Conservation (phyloP, 2,329 filamentous ascomycete genomes). For the Dothideomycetes sp. region DNA sequence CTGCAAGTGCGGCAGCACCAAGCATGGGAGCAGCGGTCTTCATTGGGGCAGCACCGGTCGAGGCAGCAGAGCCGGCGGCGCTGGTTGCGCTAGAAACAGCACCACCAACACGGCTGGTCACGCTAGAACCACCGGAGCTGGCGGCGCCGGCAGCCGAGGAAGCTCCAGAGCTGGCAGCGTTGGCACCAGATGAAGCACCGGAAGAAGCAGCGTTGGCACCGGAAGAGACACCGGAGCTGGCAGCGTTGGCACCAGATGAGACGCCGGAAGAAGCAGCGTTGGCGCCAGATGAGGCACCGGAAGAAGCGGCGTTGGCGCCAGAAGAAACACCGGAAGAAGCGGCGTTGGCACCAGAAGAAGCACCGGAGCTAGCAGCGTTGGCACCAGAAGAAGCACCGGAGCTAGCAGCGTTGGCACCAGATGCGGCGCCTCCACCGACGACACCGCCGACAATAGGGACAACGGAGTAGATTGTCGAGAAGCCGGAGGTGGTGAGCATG, state of each 20-base stretch:
- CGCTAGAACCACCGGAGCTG: slow-evolving; percentile 10
- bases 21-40: slow-evolving; percentile 27
- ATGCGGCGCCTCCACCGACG: slow-evolving; percentile 12
- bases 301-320: slow-evolving; percentile 14
- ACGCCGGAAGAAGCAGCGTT: slow-evolving; percentile 12
- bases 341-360: slow-evolving; percentile 13
- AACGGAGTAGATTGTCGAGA: slow-evolving; percentile 25
- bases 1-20: slow-evolving; percentile 32
- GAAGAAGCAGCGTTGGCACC: slow-evolving; percentile 10
- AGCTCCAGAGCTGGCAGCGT: slow-evolving; percentile 15
- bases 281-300: slow-evolving; percentile 14
- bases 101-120: slow-evolving; percentile 9
- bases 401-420: slow-evolving; percentile 12
- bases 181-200: slow-evolving; percentile 14
- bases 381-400: slow-evolving; percentile 13
- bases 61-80: slow-evolving; percentile 5
- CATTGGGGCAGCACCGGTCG: slow-evolving; percentile 20
- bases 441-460: slow-evolving; percentile 14
- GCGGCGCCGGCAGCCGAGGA: slow-evolving; percentile 12
- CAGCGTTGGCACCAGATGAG: slow-evolving; percentile 14
- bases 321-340: slow-evolving; percentile 11
- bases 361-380: slow-evolving; percentile 16
- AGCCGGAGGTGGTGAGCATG: slow-evolving; percentile 26
- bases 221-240: slow-evolving; percentile 15
- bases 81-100: slow-evolving; percentile 1